Percentiles rank a stretch among this genome's conserved stretches.
Evolutionary conservation across 768 basidiomycete genomes (phyloP).

Genomic region (Tylopilus sp.): DNA sequence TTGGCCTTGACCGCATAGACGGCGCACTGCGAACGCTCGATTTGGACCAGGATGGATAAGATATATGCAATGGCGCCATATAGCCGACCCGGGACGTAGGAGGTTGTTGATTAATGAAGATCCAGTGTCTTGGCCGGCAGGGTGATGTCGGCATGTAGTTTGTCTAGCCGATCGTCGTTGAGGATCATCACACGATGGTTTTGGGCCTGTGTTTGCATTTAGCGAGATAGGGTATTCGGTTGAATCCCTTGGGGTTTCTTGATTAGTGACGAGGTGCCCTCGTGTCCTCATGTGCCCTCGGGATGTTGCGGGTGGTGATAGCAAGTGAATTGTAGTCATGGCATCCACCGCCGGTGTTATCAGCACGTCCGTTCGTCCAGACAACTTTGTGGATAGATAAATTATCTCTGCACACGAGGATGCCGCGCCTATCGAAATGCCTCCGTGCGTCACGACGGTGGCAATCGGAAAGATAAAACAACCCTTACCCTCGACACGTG

Average conservation of each 20-base stretch:
- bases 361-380: too few species aligned
- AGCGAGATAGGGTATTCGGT: not conserved
- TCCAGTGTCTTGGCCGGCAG: not conserved
- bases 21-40: constrained; percentile 29
- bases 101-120: constrained; percentile 14
- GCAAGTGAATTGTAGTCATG: too few species aligned
- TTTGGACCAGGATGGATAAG: not conserved
- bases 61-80: not conserved
- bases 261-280: not conserved
- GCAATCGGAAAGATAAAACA: too few species aligned
- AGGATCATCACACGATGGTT: not conserved
- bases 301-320: not conserved
- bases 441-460: too few species aligned
- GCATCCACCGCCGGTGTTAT: too few species aligned
- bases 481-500: too few species aligned
- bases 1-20: constrained; percentile 50
- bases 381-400: too few species aligned
- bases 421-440: too few species aligned
- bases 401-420: too few species aligned
- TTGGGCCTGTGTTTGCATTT: not conserved
- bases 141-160: not conserved
- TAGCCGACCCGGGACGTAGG: not conserved
- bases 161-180: not conserved
- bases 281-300: too few species aligned
- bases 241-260: not conserved